These are phyloP conservation scores for Vitellaria paradoxa DNA, from an alignment of 179 eudicot genomes.

Conservation along the genomic window DNA sequence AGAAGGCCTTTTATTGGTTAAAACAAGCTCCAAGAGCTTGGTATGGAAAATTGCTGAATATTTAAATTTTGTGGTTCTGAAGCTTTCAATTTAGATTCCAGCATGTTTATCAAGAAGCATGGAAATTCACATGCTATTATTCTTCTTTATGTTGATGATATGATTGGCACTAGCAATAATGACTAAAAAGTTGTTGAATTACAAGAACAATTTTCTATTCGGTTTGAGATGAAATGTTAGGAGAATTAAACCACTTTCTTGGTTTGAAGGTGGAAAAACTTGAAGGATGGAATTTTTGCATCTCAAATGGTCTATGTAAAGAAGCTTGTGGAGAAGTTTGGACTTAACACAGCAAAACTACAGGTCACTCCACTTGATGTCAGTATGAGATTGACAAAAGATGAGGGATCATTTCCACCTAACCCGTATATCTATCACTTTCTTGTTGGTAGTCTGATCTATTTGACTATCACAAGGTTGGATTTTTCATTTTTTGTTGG, in stretches of 20 bases:
- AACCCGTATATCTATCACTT: neutral
- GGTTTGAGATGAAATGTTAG: conserved; percentile 7
- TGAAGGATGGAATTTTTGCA: conserved; percentile 1
- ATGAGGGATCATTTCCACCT: neutral
- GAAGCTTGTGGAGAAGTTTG: too few species aligned
- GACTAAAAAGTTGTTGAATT: neutral
- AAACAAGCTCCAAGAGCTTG: too few species aligned
- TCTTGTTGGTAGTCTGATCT: conserved; percentile 9
- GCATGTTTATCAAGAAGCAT: too few species aligned
- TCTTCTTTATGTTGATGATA: neutral
- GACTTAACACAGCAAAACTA: too few species aligned
- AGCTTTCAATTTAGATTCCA: too few species aligned
- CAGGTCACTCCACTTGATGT: too few species aligned
- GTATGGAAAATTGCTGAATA: too few species aligned
- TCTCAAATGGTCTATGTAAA: too few species aligned
- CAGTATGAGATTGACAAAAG: too few species aligned
- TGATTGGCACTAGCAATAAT: neutral
- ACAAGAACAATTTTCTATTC: neutral
- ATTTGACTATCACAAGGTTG: conserved; percentile 13
- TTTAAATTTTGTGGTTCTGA: too few species aligned
- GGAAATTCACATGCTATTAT: too few species aligned
- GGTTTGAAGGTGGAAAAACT: conserved; percentile 1
- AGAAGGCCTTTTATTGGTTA: too few species aligned
- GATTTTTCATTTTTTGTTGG: conserved; percentile 6
- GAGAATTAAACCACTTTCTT: neutral